These are phyloP conservation scores for Inga leiocalycina DNA, from an alignment of 306 rosid genomes.

Conservation along the genomic window DNA sequence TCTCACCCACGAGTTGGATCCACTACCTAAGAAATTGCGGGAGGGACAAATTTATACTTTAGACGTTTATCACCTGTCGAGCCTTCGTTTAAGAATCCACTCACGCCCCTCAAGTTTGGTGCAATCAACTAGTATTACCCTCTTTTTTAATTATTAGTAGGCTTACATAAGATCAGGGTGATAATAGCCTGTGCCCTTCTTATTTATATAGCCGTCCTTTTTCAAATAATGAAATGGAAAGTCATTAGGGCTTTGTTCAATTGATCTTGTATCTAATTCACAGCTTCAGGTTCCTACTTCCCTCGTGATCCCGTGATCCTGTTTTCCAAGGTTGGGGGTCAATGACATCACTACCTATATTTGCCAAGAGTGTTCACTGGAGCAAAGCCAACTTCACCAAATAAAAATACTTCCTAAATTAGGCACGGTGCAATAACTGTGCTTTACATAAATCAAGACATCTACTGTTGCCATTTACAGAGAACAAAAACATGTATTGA, in stretches of 20 bases:
- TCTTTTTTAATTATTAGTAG: background rate
- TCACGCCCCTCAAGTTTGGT: background rate
- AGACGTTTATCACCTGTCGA: background rate
- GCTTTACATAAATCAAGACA: background rate
- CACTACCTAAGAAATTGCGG: background rate
- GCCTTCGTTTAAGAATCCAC: background rate
- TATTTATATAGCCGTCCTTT: background rate
- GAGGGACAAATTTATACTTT: background rate
- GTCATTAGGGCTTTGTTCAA: background rate
- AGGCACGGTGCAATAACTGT: slow-evolving; percentile 2
- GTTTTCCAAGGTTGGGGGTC: background rate
- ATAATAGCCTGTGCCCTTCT: background rate
- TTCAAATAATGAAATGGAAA: background rate
- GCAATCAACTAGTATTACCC: background rate
- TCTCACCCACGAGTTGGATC: background rate
- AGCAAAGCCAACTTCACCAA: background rate
- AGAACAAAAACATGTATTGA: background rate
- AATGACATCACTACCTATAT: background rate
- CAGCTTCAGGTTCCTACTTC: background rate
- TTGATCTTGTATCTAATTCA: background rate
- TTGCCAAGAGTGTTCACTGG: background rate
- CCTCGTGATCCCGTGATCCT: background rate
- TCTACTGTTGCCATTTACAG: slow-evolving; percentile 19
- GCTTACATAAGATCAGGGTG: background rate
- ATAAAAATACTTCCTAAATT: background rate